These are phyloP conservation scores for Durotheca rogersii DNA, from an alignment of 495 filamentous ascomycete species.

Conservation along the genomic window DNA sequence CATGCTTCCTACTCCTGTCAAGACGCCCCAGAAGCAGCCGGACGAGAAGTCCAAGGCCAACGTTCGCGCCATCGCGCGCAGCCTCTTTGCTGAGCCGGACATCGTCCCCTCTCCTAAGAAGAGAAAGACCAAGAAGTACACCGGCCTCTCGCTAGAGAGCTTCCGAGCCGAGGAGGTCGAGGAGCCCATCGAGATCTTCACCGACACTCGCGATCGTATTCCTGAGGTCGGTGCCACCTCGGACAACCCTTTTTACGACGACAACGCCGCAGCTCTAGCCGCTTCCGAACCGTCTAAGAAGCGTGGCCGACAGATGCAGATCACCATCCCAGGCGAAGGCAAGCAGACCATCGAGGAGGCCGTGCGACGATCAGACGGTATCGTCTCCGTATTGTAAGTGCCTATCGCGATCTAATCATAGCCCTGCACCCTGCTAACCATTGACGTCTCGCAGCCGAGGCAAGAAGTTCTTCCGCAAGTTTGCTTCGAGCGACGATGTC, in stretches of 20 bases:
- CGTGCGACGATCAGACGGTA: constrained; percentile 69
- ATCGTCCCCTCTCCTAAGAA: constrained; percentile 61
- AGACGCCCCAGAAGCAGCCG: constrained; percentile 78
- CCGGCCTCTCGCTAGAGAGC: constrained; percentile 68
- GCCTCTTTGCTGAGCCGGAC: constrained; percentile 66
- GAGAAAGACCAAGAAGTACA: constrained; percentile 57
- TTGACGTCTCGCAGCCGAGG: constrained; percentile 65
- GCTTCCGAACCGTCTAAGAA: constrained; percentile 35
- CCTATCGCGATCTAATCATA: constrained; percentile 1
- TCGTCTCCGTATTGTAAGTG: constrained; percentile 86
- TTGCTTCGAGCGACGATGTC: constrained; percentile 41
- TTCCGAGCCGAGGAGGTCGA: constrained; percentile 58
- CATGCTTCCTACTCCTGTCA: constrained; percentile 85
- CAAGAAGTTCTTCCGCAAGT: constrained; percentile 79
- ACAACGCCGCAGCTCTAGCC: constrained; percentile 29
- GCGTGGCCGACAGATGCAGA: constrained; percentile 48
- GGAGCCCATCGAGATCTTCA: constrained; percentile 77
- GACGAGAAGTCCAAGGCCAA: constrained; percentile 52
- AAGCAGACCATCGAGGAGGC: constrained; percentile 61
- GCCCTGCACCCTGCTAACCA: constrained; percentile 25
- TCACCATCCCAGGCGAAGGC: constrained; percentile 53
- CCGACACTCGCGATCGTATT: constrained; percentile 82
- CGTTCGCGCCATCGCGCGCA: constrained; percentile 67
- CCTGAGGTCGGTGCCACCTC: constrained; percentile 65
- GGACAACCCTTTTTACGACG: constrained; percentile 75